Evolutionary conservation across 345 rosid species (phyloP).

Genomic region (Gossypium mustelinum): DNA sequence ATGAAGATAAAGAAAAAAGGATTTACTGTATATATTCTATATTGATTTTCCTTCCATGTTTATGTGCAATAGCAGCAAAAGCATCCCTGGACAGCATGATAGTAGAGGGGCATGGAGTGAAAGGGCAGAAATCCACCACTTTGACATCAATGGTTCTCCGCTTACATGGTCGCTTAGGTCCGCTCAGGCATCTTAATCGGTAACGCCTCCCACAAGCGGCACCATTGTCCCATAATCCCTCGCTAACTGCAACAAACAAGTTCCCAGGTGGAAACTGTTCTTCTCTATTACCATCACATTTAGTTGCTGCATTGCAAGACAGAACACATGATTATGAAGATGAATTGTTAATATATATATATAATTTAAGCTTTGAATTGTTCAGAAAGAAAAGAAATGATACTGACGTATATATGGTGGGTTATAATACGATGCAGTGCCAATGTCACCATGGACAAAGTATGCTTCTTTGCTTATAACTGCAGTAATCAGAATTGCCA

Average conservation of each 20-base stretch:
- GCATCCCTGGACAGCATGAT: slow-evolving; percentile 28
- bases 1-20: neutral
- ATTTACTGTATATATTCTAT: slow-evolving; percentile 35
- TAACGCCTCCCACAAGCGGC: slow-evolving; percentile 35
- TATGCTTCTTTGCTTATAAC: slow-evolving; percentile 11
- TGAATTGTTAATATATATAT: neutral
- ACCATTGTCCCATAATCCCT: slow-evolving; percentile 37
- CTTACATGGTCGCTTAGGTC: slow-evolving; percentile 25
- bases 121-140: slow-evolving; percentile 36
- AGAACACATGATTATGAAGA: neutral
- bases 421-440: slow-evolving; percentile 26
- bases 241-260: slow-evolving; percentile 28
- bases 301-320: slow-evolving; percentile 19
- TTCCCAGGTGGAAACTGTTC: slow-evolving; percentile 31
- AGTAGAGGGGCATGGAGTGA: slow-evolving; percentile 32
- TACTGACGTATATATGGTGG: slow-evolving; percentile 24
- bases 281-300: slow-evolving; percentile 23
- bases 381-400: neutral
- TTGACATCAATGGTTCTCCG: slow-evolving; percentile 25
- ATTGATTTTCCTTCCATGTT: slow-evolving; percentile 23
- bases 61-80: slow-evolving; percentile 21
- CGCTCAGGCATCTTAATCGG: slow-evolving; percentile 33
- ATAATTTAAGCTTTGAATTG: neutral
- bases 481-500: slow-evolving; percentile 10
- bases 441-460: slow-evolving; percentile 25